Percentiles rank a stretch among this genome's conserved stretches.
phyloP scores from a whole-genome alignment of 352 stramenopile species.

The Pythium folliculosum region DNA sequence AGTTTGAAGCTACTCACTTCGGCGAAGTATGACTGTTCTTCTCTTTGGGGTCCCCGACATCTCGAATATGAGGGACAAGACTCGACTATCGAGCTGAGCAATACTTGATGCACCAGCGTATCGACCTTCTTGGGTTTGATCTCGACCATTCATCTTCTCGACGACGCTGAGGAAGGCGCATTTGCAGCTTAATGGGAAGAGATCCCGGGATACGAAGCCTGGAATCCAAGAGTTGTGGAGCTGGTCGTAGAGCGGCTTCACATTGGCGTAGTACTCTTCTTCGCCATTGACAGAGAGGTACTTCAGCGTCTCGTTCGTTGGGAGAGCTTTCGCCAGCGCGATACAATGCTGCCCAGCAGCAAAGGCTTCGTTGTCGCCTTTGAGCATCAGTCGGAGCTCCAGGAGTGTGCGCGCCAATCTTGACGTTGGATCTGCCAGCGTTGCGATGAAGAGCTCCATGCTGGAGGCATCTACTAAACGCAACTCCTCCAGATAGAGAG shows the following conservation, averaged over 20 bases:
- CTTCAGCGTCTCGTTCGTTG: slow-evolving; percentile 10
- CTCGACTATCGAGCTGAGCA: slow-evolving; percentile 9
- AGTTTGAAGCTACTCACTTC: not conserved
- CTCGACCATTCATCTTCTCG: slow-evolving; percentile 4
- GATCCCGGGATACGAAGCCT: not conserved
- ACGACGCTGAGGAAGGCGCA: slow-evolving; percentile 13
- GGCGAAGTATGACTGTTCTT: slow-evolving; percentile 8
- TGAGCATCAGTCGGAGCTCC: slow-evolving; percentile 3
- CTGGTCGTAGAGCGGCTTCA: not conserved
- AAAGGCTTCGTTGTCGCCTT: not conserved
- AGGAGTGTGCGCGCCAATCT: slow-evolving; percentile 6
- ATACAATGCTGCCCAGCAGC: slow-evolving; percentile 1
- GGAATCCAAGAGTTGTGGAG: slow-evolving; percentile 16
- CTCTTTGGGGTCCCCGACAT: slow-evolving; percentile 9
- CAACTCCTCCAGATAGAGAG: slow-evolving; percentile 1
- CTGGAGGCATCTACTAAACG: slow-evolving; percentile 1
- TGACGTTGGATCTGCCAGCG: slow-evolving; percentile 1
- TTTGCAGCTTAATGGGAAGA: not conserved
- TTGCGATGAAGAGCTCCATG: not conserved
- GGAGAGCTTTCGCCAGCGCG: slow-evolving; percentile 1
- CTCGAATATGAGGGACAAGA: slow-evolving; percentile 11
- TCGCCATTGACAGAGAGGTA: slow-evolving; percentile 9
- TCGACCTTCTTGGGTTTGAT: not conserved
- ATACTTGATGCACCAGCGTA: not conserved
- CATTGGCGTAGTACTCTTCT: not conserved